Percentiles rank a stretch among this genome's conserved stretches.
These are phyloP conservation scores for Henckelia pumila DNA, from an alignment of 257 asterid species.

Conservation along the genomic window DNA sequence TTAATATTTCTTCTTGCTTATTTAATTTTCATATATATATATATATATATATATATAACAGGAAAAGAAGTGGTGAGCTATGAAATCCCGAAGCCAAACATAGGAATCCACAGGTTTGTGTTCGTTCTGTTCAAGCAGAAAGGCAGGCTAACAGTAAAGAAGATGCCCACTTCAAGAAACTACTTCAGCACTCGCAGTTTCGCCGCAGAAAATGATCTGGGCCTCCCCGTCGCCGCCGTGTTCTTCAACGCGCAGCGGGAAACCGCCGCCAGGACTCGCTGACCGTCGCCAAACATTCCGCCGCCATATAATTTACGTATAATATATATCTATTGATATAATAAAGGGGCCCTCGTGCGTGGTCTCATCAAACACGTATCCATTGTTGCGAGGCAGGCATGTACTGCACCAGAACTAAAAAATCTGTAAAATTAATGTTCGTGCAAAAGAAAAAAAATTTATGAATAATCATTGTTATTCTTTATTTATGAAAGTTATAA, in stretches of 20 bases:
- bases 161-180: constrained; percentile 55
- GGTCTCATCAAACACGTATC: not conserved
- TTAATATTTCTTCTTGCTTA: too few species aligned
- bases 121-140: constrained; percentile 67
- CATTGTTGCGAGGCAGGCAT: not conserved
- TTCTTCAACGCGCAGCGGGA: constrained; percentile 92
- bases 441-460: too few species aligned
- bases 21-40: too few species aligned
- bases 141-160: constrained; percentile 50
- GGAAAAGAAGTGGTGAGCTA: constrained; percentile 65
- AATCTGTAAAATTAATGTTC: not conserved
- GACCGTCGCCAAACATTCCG: not conserved
- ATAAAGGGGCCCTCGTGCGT: not conserved
- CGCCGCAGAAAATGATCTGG: constrained; percentile 67
- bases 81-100: constrained; percentile 68
- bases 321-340: too few species aligned
- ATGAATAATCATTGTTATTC: too few species aligned
- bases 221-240: constrained; percentile 83
- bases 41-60: constrained; percentile 8
- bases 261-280: constrained; percentile 87
- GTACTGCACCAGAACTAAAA: not conserved
- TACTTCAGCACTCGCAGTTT: constrained; percentile 60
- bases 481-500: too few species aligned
- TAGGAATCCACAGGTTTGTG: constrained; percentile 86
- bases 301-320: too few species aligned